Percentiles rank a stretch among this genome's conserved stretches.
Evolutionary conservation across 2,329 filamentous ascomycete species (phyloP).

Genomic region (Epichloe sylvatica): DNA sequence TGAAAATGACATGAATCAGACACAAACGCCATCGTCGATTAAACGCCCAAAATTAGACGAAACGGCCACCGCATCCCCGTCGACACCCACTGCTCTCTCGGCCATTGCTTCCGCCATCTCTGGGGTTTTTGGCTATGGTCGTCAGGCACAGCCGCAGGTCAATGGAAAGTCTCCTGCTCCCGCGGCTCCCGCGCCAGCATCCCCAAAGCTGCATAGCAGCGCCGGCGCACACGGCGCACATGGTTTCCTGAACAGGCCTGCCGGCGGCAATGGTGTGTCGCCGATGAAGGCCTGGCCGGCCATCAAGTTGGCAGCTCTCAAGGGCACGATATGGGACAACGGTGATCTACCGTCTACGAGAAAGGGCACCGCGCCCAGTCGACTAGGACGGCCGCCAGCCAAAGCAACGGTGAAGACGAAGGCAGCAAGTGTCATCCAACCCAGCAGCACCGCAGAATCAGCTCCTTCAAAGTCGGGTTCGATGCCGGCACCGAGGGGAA

Average conservation of each 20-base stretch:
- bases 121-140: conserved; percentile 13
- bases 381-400: not conserved
- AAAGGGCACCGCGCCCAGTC: conserved; percentile 9
- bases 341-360: conserved; percentile 10
- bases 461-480: conserved; percentile 1
- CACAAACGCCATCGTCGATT: conserved; percentile 15
- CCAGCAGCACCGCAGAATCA: not conserved
- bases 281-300: conserved; percentile 13
- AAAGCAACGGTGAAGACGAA: not conserved
- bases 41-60: conserved; percentile 21
- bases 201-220: not conserved
- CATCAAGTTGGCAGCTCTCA: conserved; percentile 23
- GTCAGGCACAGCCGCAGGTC: conserved; percentile 7
- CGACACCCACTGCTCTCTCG: conserved; percentile 18
- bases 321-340: conserved; percentile 25
- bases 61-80: conserved; percentile 11
- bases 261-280: conserved; percentile 4
- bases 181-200: not conserved
- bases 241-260: not conserved
- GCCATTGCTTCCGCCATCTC: conserved; percentile 20
- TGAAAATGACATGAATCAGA: conserved; percentile 11
- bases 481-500: conserved; percentile 33
- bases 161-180: conserved; percentile 3
- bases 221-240: conserved; percentile 3
- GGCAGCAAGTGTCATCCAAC: not conserved